phyloP scores from a whole-genome alignment of 2,329 filamentous ascomycete species.

The Penicillium sumatraense region DNA sequence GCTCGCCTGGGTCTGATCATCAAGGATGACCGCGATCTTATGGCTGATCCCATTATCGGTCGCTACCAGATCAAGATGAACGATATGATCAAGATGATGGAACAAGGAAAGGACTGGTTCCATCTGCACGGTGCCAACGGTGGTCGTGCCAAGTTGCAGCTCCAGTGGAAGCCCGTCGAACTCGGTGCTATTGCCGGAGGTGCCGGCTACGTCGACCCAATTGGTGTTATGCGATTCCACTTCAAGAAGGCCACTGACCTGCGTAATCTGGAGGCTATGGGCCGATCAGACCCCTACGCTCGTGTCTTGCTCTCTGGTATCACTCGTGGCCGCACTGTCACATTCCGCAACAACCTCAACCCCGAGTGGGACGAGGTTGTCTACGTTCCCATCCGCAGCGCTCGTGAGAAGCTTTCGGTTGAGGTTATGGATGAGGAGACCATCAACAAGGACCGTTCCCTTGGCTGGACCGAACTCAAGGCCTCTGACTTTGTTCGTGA shows the following conservation, averaged over 20 bases:
- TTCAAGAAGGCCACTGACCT: slow-evolving; percentile 82
- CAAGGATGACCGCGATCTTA: slow-evolving; percentile 91
- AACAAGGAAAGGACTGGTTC: slow-evolving; percentile 96
- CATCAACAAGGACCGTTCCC: slow-evolving; percentile 84
- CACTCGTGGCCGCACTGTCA: slow-evolving; percentile 89
- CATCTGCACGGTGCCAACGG: slow-evolving; percentile 79
- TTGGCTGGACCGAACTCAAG: slow-evolving; percentile 79
- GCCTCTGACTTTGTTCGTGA: slow-evolving; percentile 79
- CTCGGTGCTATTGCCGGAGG: slow-evolving; percentile 76
- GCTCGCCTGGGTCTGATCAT: slow-evolving; percentile 89
- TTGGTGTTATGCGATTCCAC: slow-evolving; percentile 94
- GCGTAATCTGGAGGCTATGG: slow-evolving; percentile 90
- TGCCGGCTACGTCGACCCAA: slow-evolving; percentile 88
- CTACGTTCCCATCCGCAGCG: slow-evolving; percentile 86
- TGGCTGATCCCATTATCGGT: slow-evolving; percentile 80
- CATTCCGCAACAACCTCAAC: slow-evolving; percentile 92
- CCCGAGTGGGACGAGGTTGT: slow-evolving; percentile 95
- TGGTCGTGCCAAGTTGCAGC: slow-evolving; percentile 85
- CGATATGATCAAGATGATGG: slow-evolving; percentile 88
- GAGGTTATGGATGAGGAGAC: slow-evolving; percentile 98
- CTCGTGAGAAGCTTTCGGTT: slow-evolving; percentile 79
- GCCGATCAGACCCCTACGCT: slow-evolving; percentile 95
- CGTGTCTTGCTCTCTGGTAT: slow-evolving; percentile 88
- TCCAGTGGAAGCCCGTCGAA: slow-evolving; percentile 94
- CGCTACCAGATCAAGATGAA: slow-evolving; percentile 95